Evolutionary conservation across 345 rosid genomes (phyloP).

Genomic region (Rhodomyrtus tomentosa): DNA sequence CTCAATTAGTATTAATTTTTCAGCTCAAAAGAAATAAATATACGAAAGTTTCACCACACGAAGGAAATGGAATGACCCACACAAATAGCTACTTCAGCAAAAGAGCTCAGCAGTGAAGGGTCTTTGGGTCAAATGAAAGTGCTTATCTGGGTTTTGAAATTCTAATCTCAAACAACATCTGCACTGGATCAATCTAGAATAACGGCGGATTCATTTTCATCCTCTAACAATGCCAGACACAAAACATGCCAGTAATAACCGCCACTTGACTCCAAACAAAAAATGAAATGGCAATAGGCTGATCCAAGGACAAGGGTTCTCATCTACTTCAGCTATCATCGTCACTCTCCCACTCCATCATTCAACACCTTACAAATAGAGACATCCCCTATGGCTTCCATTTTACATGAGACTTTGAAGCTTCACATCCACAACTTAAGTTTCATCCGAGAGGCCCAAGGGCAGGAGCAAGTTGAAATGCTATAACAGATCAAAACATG

Average conservation of each 20-base stretch:
- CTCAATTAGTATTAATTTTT: background rate
- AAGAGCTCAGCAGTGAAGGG: background rate
- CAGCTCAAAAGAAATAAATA: background rate
- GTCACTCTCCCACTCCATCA: background rate
- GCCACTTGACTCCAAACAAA: background rate
- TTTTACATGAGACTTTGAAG: background rate
- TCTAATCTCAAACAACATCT: background rate
- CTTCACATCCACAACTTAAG: background rate
- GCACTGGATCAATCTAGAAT: background rate
- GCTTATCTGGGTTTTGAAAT: background rate
- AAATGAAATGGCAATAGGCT: background rate
- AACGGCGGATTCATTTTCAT: background rate
- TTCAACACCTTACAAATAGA: background rate
- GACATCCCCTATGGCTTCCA: background rate
- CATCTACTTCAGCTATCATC: background rate
- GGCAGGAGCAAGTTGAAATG: no score
- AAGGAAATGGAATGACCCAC: background rate
- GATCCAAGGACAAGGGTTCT: background rate
- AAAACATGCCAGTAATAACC: background rate
- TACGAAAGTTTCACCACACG: background rate
- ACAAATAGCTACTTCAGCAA: background rate
- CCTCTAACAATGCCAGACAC: background rate
- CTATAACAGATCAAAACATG: no score
- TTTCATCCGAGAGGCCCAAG: no score
- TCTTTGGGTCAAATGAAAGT: background rate